phyloP scores from a whole-genome alignment of 176 grass and related monocot genomes.

The Canna indica region DNA sequence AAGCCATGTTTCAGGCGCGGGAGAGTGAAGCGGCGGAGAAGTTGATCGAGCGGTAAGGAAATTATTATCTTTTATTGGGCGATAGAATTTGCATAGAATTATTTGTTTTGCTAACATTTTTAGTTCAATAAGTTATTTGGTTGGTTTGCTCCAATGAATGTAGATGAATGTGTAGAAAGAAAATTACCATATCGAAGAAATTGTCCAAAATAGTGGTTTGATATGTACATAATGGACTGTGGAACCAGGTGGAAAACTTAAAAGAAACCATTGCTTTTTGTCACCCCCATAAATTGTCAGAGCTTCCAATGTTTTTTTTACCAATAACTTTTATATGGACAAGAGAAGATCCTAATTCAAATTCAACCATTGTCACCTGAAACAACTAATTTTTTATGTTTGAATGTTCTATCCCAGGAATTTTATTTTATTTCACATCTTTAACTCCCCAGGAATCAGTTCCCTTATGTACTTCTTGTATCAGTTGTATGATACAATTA shows the following conservation, averaged over 20 bases:
- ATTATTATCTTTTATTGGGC: background rate
- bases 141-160: background rate
- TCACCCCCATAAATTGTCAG: background rate
- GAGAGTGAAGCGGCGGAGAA: constrained; percentile 20
- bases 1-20: constrained; percentile 34
- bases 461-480: too few relatives aligned
- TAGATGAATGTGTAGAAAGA: background rate
- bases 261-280: background rate
- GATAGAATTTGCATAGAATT: background rate
- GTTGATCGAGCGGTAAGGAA: constrained; percentile 23
- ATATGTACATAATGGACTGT: background rate
- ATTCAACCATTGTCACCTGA: too few relatives aligned
- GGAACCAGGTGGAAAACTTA: background rate
- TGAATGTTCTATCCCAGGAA: too few relatives aligned
- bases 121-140: background rate
- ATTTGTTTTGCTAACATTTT: background rate
- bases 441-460: too few relatives aligned
- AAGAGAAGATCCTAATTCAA: too few relatives aligned
- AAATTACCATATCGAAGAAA: background rate
- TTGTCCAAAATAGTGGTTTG: background rate
- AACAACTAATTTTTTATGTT: too few relatives aligned
- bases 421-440: too few relatives aligned
- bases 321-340: too few relatives aligned
- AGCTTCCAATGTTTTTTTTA: too few relatives aligned
- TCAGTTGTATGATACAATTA: background rate